Evolutionary conservation across 345 rosid species (phyloP).

Genomic region (Limnanthes douglasii): DNA sequence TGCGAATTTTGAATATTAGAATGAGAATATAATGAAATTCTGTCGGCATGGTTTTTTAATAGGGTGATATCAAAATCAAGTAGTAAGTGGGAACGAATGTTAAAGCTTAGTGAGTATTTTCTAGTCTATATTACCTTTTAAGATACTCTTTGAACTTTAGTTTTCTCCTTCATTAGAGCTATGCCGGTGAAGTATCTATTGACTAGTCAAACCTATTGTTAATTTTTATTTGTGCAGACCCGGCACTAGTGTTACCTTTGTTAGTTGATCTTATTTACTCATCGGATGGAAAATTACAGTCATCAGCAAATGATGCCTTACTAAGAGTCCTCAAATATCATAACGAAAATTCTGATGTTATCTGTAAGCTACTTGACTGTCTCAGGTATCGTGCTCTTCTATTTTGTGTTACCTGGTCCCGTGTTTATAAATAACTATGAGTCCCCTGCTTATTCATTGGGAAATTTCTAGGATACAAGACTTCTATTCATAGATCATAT

Average conservation of each 20-base stretch:
- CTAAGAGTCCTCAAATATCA: slow-evolving; percentile 45
- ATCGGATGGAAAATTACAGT: slow-evolving; percentile 25
- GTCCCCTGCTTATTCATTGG: no score
- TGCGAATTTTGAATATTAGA: no score
- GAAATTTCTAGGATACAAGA: no score
- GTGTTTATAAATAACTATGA: slow-evolving; percentile 3
- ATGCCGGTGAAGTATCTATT: not conserved
- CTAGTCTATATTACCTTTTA: no score
- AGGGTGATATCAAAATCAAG: no score
- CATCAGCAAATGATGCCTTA: slow-evolving; percentile 36
- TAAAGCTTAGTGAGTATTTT: no score
- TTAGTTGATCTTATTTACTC: slow-evolving; percentile 39
- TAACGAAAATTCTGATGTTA: slow-evolving; percentile 41
- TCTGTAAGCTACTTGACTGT: slow-evolving; percentile 60
- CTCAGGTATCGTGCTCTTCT: slow-evolving; percentile 39
- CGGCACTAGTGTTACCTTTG: slow-evolving; percentile 47
- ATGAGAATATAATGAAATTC: no score
- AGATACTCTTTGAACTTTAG: no score
- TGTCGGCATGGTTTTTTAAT: no score
- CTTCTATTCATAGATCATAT: no score
- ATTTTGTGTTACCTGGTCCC: slow-evolving; percentile 1
- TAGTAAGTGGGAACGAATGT: no score
- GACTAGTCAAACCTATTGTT: not conserved
- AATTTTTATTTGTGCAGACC: slow-evolving; percentile 33
- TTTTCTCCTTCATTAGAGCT: no score